A percentile compares a stretch with the other conserved stretches of the same genome.
These are phyloP conservation scores for Cyclaneusma minus DNA, from an alignment of 2,329 filamentous ascomycete species.

Conservation along the genomic window DNA sequence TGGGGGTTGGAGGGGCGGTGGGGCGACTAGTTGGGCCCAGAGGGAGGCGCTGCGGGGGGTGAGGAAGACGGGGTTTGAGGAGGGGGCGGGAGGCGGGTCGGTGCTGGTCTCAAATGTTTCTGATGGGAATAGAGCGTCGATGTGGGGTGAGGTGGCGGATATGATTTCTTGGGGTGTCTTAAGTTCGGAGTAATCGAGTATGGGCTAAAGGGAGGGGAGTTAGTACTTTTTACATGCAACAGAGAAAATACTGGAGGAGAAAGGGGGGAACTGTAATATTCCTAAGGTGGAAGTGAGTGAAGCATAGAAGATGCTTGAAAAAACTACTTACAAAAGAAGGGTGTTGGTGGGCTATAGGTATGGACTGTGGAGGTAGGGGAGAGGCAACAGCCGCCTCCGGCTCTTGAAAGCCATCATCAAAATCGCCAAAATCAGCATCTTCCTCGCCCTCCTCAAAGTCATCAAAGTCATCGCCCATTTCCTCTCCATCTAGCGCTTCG, in stretches of 20 bases:
- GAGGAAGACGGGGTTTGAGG: constrained; percentile 50
- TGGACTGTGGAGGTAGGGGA: constrained; percentile 18
- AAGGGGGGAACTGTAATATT: neutral
- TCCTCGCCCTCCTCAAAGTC: constrained; percentile 45
- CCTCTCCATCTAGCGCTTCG: constrained; percentile 34
- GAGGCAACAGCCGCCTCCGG: constrained; percentile 23
- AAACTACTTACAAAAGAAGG: constrained; percentile 27
- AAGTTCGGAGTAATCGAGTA: constrained; percentile 52
- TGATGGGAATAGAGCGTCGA: constrained; percentile 49
- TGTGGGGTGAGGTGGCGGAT: constrained; percentile 46
- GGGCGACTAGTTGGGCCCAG: constrained; percentile 92
- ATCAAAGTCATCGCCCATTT: constrained; percentile 53
- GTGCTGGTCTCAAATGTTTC: constrained; percentile 35
- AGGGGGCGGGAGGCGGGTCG: constrained; percentile 26
- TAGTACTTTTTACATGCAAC: constrained; percentile 9
- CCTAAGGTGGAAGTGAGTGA: constrained; percentile 4
- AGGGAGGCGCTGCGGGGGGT: constrained; percentile 78
- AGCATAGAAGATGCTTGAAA: constrained; percentile 5
- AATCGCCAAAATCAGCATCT: constrained; percentile 33
- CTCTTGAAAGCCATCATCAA: constrained; percentile 49
- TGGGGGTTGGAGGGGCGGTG: constrained; percentile 83
- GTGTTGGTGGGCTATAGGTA: constrained; percentile 15
- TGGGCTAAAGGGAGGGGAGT: constrained; percentile 31
- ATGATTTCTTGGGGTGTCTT: constrained; percentile 41
- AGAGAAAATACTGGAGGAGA: neutral